Conservation (phyloP, 805 yeast species). For the Nakazawaea pomicola region DNA sequence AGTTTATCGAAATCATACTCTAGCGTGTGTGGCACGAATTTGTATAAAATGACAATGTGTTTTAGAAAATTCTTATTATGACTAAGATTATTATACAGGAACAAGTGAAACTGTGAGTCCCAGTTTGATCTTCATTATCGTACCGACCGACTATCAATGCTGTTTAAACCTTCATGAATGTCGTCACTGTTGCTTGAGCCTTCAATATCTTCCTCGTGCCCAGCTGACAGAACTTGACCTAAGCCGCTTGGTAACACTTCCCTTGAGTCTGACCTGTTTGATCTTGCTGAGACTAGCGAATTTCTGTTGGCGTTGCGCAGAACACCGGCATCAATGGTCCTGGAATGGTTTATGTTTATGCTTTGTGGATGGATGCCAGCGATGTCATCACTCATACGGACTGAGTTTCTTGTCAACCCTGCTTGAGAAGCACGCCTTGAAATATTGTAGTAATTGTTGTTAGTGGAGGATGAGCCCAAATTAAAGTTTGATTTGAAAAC, state of each 20-base stretch:
- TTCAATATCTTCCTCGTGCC: not conserved
- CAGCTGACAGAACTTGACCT: too few relatives aligned
- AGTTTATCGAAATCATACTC: too few relatives aligned
- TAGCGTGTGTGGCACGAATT: too few relatives aligned
- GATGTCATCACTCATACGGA: slow-evolving; percentile 36
- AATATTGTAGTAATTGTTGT: slow-evolving; percentile 6
- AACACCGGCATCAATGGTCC: not conserved
- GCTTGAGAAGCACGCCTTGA: slow-evolving; percentile 22
- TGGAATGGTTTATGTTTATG: slow-evolving; percentile 11
- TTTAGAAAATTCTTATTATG: too few relatives aligned
- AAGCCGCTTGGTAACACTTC: too few relatives aligned
- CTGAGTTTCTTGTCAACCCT: slow-evolving; percentile 36
- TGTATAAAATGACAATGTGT: too few relatives aligned
- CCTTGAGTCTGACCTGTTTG: not conserved
- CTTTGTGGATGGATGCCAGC: slow-evolving; percentile 35
- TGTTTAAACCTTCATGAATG: not conserved
- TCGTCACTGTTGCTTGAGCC: not conserved
- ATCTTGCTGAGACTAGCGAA: not conserved
- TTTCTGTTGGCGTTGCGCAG: not conserved
- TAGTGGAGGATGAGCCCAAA: slow-evolving; percentile 1
- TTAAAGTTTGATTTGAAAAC: slow-evolving; percentile 3
- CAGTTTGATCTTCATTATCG: too few relatives aligned
- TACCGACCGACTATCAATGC: not conserved
- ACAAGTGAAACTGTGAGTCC: too few relatives aligned
- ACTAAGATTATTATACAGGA: too few relatives aligned